phyloP scores from a whole-genome alignment of 768 basidiomycete genomes.

The Coprinopsis cinerea region DNA sequence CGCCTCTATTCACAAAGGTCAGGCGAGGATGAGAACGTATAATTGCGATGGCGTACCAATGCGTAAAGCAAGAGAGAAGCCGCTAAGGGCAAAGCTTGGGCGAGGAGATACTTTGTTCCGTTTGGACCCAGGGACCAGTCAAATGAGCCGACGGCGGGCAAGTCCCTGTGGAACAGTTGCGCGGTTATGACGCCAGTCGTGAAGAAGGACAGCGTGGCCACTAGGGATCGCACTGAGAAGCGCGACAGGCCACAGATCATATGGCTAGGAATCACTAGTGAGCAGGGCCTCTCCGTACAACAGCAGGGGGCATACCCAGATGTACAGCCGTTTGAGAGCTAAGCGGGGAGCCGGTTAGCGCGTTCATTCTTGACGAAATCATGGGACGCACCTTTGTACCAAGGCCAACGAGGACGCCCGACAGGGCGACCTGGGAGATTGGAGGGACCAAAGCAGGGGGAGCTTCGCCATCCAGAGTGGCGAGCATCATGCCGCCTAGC shows the following conservation, averaged over 20 bases:
- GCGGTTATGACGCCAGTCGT: constrained; percentile 41
- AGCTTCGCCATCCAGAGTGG: constrained; percentile 31
- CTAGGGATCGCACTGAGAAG: constrained; percentile 52
- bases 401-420: constrained; percentile 52
- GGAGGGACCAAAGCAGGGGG: constrained; percentile 22
- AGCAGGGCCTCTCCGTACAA: neutral
- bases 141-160: constrained; percentile 23
- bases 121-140: constrained; percentile 38
- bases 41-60: constrained; percentile 13
- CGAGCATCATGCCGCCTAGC: constrained; percentile 41
- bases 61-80: constrained; percentile 23
- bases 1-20: neutral
- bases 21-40: neutral
- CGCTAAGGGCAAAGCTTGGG: constrained; percentile 35
- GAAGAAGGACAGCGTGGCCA: constrained; percentile 50
- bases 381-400: constrained; percentile 43
- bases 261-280: constrained; percentile 33
- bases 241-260: constrained; percentile 59
- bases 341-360: neutral
- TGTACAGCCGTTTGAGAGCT: constrained; percentile 61
- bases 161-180: constrained; percentile 29
- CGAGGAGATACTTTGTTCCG: constrained; percentile 29
- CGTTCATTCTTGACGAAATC: neutral
- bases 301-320: constrained; percentile 39
- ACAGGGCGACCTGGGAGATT: constrained; percentile 29